Evolutionary conservation across 345 rosid species (phyloP), one percentile per base, ranked within the genome.

Genomic region (Excoecaria agallocha): DNA sequence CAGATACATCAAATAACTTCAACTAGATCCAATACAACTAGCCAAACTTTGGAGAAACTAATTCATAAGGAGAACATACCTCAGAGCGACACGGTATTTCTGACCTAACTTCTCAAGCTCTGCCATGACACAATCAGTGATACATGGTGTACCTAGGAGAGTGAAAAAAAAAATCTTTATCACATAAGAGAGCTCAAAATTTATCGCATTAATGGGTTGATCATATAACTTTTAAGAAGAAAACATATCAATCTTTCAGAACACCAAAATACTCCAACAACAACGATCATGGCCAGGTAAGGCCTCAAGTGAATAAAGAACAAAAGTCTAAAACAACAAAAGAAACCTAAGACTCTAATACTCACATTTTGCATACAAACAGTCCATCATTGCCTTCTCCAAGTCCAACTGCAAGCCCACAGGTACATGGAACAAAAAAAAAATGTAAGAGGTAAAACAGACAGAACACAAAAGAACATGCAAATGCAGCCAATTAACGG

Each of bases 71-170:
- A 7, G 25, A 66, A 54, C 45, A 46, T 69, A 91, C 98, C 97
- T 90, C 48, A 95, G 74, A 78, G 99, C 98, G 6, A 95, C 98
- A 41, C 98, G 99, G 69, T 95, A 93, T 80, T 95, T 95, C 79
- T 84, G 87, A 72, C 98, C 99, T 67, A 95, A 77, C 86, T 93
- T 95, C 90, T 95, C 99, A 35, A 95, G 90, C 86, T 95, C 99
- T 17, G 99, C 98, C 96, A 95, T 95, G 65, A 95, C 99, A 55
- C 99, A 95, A 77, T 95, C 99, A 5, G 98, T 95, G 82, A 95
- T 90, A 82, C 94, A 91, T 71, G 99, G 99, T 46, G 89, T 91
- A 73, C 99, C 99, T 95, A 38, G 49, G 76, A 72, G 48, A 10
- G 76, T 69, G n/a, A n/a, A n/a, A 71, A 25, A 68, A 16, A 6